Evolutionary conservation across 768 basidiomycete species (phyloP), one percentile per base, ranked within the genome.

Genomic region (Hericium erinaceus): DNA sequence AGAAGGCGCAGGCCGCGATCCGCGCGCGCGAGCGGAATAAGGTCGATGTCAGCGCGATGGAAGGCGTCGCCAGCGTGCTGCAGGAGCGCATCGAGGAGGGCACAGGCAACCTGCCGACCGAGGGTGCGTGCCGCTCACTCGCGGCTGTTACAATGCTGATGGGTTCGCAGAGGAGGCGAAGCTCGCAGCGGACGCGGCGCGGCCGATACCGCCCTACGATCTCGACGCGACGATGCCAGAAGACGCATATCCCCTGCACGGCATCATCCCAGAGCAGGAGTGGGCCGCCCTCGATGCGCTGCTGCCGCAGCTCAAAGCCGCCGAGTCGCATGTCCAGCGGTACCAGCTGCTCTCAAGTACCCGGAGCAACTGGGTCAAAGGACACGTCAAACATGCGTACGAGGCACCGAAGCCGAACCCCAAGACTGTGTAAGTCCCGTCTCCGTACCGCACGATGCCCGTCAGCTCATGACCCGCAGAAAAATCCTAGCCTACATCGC

Each of bases 1-100:
- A 93, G 73, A 98, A 97, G 68, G 92, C 93, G 48, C 88, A 92
- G 69, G 81, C 83, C 10, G 84, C 83, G 28, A 94, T 98, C 66
- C 81, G 81, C 54, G 88, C 92, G 4, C 81, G 80, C 55, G 93
- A 95, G 71, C 81, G 95, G 61, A 95, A 95, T 72, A 85, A 84
- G 68, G 85, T 99, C 39, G 93, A 97, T 72, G 83, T 89, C 18
- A 75, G 78, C 58, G 92, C 92, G 2, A 95, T 97, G 89, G 81
- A 89, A 68, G 82, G 82, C 9, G 91, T 92, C 39, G 84, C 84
- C 63, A 80, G 79, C 57, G 85, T 89, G 70, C 74, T 99, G 60
- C 89, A 92, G 78, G 83, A 87, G 37, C 80, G 84, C 49, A 95
- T 99, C 61, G 82, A 86, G 56, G 83, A 80, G 61, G 85, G 81